Base-by-base conservation (phyloP, 495 filamentous ascomycete genomes). In the Neurospora hispaniola region DNA sequence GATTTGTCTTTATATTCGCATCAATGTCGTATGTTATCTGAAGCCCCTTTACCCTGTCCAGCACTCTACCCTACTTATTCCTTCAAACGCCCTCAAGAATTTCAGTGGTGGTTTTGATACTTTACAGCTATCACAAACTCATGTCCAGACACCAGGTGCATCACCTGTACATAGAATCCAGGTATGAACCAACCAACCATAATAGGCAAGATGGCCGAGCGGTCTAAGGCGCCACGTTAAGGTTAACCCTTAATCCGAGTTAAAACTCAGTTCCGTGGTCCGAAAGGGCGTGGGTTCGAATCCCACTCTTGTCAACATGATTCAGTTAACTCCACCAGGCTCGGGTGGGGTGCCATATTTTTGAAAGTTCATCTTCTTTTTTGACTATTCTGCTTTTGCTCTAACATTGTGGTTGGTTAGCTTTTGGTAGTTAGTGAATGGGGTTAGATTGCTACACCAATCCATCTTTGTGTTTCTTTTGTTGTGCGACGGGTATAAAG, bases 211-310 rank as follows among this genome's bases (percentile, higher is more conserved):
- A 38, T 38, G 35, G 35, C 35, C 35, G 35, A 38, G 35, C 35
- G 35, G 35, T 38, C 35, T 38, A 38, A 38, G 35, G 35, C 35
- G 35, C 35, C 35, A 38, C 35, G 35, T 62, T 62, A 62, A 62
- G 54, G 54, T 62, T 62, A 35, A 62, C 54, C 54, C 54, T 62
- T 62, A 62, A 62, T 62, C 54, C 14, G 46, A 54, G 46, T 54
- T 5, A 12, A 23, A 54, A 31, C 54, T 62, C 54, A 31, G 23
- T 74, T 74, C 73, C 73, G 73, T 74, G 71, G 76, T 79, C 78
- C 78, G 78, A 79, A 79, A 79, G 78, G 78, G 78, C 78, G 78
- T 79, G 78, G 78, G 78, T 78, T 79, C 78, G 78, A 79, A 79
- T 79, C 78, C 78, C 78, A 79, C 78, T 79, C 78, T 79, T 76